Percentiles rank a stretch among this genome's conserved stretches.
These are phyloP conservation scores for Solanum chaucha DNA, from an alignment of 257 asterid genomes.

Conservation along the genomic window DNA sequence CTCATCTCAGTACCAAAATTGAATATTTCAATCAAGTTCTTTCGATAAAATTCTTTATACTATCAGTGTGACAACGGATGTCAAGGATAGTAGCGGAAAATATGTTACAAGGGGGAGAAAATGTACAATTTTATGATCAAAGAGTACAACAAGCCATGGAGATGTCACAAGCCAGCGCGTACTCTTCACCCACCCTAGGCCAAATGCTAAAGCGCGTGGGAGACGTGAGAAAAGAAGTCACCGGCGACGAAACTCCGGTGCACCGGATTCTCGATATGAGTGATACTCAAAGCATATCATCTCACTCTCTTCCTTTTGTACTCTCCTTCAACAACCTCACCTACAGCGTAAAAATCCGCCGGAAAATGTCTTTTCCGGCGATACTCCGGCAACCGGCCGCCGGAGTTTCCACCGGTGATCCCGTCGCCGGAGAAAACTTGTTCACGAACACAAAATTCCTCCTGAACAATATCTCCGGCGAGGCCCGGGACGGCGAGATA, in stretches of 20 bases:
- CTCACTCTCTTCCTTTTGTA: constrained; percentile 35
- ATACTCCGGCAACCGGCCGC: neutral
- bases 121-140: constrained; percentile 10
- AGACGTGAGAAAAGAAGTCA: constrained; percentile 29
- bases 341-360: constrained; percentile 33
- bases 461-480: constrained; percentile 54
- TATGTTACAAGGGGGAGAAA: constrained; percentile 6
- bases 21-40: neutral
- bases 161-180: neutral
- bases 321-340: constrained; percentile 61
- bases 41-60: neutral
- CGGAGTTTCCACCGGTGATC: neutral
- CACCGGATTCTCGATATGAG: constrained; percentile 57
- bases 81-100: constrained; percentile 20
- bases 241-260: constrained; percentile 72
- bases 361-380: constrained; percentile 10
- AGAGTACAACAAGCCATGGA: constrained; percentile 3
- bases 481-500: constrained; percentile 69
- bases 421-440: constrained; percentile 4
- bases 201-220: constrained; percentile 29
- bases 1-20: neutral
- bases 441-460: constrained; percentile 30
- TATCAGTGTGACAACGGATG: neutral
- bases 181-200: constrained; percentile 21
- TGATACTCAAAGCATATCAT: neutral